Evolutionary conservation across 345 rosid species (phyloP), one percentile per base, ranked within the genome.

Genomic region (Raphanus sativus): DNA sequence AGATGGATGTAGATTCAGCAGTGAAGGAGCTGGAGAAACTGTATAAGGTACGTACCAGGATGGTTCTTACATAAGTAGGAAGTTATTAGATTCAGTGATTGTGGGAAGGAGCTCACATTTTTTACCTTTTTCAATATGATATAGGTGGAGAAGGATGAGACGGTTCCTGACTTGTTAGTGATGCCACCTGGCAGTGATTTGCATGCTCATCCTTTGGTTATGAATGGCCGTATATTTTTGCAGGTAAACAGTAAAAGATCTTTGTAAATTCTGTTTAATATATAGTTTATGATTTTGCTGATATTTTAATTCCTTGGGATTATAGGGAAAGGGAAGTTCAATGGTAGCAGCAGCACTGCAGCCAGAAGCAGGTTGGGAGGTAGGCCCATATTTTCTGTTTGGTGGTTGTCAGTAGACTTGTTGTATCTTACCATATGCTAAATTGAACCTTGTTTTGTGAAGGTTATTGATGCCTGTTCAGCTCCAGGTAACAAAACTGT

Each of bases 241-340:
- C 98, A 94, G 81, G 98, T 94, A 77, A 78, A 82, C 30, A 6
- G 56, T 52, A 56, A 28, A 68, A 52, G 15, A n/a, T 78, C 58
- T 67, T 67, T 50, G 26, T 72, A 16, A 36, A 10, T 21, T 6
- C 13, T 40, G 45, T 38, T 38, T 38, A 38, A 38, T 10, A 38
- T 38, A 12, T 56, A 33, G 6, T 66, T 67, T 8, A 12, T 66
- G 3, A 8, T 9, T 36, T 26, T 71, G 16, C 80, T 54, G 28
- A 38, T 62, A 13, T 26, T 10, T 38, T 69, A 70, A n/a, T 69
- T 32, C 21, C 68, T 62, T 52, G 3, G 64, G 68, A 28, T 70
- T 52, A 50, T 77, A 94, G 98, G 98, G 98, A 32, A 94, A 90
- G 79, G 97, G 92, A 83, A 94, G 98, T 82, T 92, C 95, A 62